Base-by-base conservation (phyloP, 768 basidiomycete species). In the Russula dissimulans region DNA sequence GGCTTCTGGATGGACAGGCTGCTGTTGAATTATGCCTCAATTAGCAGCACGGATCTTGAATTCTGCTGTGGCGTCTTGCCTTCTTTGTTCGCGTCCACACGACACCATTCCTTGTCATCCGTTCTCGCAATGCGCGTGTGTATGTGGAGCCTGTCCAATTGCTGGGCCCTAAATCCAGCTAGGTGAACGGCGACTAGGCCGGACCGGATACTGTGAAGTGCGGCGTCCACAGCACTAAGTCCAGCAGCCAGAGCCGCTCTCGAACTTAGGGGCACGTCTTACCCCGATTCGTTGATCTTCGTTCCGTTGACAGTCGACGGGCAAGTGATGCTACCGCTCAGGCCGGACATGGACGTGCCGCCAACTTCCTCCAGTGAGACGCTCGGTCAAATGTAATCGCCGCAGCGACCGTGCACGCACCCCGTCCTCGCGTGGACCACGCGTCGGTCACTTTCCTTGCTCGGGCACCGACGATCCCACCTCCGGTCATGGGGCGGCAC, bases 381-480 rank as follows among this genome's bases (percentile, higher is more conserved):
- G 29, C 31, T 42, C 44, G 38, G 39, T 51, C 51, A 22, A 57
- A 53, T 57, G 55, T 34, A 45, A 46, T 52, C 29, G 56, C 51
- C 60, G 60, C 61, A 48, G 39, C 56, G 61, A 54, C 39, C 22
- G 32, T 62, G 41, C 61, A 62, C 31, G 34, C 34, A 36, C 34
- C 31, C 50, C 34, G 46, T 53, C 61, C 61, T 57, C 61, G 22
- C 56, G 45, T 50, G 61, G 51, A 34, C 61, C 61, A 62, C 56
- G 61, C 61, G 61, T 54, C 61, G 56, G 61, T 57, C 51, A 14
- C 22, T 54, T 57, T 39, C 61, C 56, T 57, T 53, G 8, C 41
- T 57, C 57, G 56, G 42, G 17, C 14, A 4, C 14, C 51, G 61
- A 57, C 44, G 61, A 62, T 62, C 61, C 51, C 54, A 42, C 17